phyloP scores from a whole-genome alignment of 768 basidiomycete species.

The Mycena chlorophos region DNA sequence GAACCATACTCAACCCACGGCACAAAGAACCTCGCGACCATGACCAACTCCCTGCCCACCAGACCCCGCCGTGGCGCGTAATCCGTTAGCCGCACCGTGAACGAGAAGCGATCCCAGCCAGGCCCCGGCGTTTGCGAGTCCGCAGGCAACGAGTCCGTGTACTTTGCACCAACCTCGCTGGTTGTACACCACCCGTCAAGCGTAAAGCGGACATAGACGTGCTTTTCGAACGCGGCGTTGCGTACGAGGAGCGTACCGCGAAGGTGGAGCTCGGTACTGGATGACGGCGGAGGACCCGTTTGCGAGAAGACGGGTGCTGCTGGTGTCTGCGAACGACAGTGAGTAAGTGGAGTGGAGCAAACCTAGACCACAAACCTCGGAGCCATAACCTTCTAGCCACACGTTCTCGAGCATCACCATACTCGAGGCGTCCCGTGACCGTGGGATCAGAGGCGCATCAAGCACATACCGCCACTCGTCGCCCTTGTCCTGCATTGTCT shows the following conservation, averaged over 20 bases:
- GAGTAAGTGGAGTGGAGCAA: no score
- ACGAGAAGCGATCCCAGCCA: conserved; percentile 61
- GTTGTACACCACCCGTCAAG: conserved; percentile 94
- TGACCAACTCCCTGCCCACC: conserved; percentile 53
- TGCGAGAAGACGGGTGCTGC: conserved; percentile 22
- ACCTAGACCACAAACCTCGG: conserved; percentile 18
- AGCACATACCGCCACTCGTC: conserved; percentile 15
- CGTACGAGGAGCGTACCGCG: conserved; percentile 79
- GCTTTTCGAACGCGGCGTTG: conserved; percentile 86
- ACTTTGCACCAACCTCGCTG: conserved; percentile 70
- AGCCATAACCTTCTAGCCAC: neutral
- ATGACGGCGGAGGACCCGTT: conserved; percentile 7
- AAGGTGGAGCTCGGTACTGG: conserved; percentile 38
- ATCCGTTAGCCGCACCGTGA: conserved; percentile 71
- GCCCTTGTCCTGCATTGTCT: neutral
- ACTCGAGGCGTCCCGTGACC: neutral
- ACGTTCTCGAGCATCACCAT: conserved; percentile 20
- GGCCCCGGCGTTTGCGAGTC: conserved; percentile 25
- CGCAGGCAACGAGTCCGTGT: conserved; percentile 44
- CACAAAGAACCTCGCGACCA: conserved; percentile 54
- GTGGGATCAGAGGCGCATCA: conserved; percentile 19
- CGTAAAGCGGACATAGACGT: conserved; percentile 84
- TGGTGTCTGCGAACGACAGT: no score
- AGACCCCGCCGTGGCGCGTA: conserved; percentile 47
- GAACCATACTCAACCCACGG: conserved; percentile 16